Conservation (phyloP, 352 stramenopile genomes). For the Thraustotheca clavata region DNA sequence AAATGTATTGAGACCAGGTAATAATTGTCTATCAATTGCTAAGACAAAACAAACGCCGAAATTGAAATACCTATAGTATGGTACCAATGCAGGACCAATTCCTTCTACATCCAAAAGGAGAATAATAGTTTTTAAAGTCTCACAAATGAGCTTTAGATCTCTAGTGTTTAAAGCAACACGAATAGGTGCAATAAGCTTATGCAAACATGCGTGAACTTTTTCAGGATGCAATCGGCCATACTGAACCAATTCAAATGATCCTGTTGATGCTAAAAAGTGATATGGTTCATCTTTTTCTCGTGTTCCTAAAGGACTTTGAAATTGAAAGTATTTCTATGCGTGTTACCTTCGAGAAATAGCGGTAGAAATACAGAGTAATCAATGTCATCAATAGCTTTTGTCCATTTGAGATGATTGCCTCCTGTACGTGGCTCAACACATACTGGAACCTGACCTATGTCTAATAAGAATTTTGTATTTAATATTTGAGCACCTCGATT, state of each 20-base stretch:
- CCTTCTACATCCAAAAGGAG: slow-evolving; percentile 43
- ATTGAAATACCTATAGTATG: slow-evolving; percentile 85
- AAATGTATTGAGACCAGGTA: slow-evolving; percentile 27
- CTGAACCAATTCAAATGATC: slow-evolving; percentile 72
- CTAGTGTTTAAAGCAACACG: slow-evolving; percentile 40
- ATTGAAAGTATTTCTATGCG: not conserved
- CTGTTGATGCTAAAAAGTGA: slow-evolving; percentile 71
- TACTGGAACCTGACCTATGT: not conserved
- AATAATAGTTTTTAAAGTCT: slow-evolving; percentile 45
- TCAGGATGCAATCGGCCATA: slow-evolving; percentile 44
- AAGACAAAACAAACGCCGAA: slow-evolving; percentile 86
- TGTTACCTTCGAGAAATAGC: slow-evolving; percentile 80
- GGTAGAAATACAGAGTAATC: slow-evolving; percentile 84
- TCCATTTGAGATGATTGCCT: slow-evolving; percentile 17
- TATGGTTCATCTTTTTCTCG: slow-evolving; percentile 67
- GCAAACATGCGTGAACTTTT: slow-evolving; percentile 53
- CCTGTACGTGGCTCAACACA: slow-evolving; percentile 17
- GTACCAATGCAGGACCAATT: slow-evolving; percentile 78
- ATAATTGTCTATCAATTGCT: slow-evolving; percentile 28
- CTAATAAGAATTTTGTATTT: not conserved
- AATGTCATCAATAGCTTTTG: slow-evolving; percentile 38
- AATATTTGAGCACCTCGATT: not conserved
- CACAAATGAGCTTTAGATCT: slow-evolving; percentile 19
- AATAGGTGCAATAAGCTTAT: slow-evolving; percentile 51
- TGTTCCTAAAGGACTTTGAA: slow-evolving; percentile 27